Conservation (phyloP, 495 filamentous ascomycete genomes). For the Hyaloscypha hepaticicola region DNA sequence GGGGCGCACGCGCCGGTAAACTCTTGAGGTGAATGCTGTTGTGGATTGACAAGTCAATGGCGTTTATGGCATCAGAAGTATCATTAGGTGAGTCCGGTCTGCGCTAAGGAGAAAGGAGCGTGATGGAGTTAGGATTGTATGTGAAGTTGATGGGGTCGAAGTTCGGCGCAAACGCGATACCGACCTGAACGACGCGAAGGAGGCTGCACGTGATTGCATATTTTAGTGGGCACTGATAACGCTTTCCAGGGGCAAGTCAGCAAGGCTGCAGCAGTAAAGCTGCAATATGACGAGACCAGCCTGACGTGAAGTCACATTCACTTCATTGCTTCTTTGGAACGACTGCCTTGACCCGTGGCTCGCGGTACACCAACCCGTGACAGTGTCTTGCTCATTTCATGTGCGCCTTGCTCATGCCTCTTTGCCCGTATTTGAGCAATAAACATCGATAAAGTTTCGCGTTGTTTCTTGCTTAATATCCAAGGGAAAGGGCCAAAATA, state of each 20-base stretch:
- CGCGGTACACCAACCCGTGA: not conserved
- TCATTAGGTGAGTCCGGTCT: not conserved
- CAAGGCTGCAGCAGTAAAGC: not conserved
- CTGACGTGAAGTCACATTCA: not conserved
- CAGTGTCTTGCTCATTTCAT: not conserved
- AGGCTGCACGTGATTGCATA: not conserved
- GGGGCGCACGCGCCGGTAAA: conserved; percentile 22
- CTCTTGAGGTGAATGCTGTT: not conserved
- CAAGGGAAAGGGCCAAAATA: conserved; percentile 6
- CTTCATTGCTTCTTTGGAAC: not conserved
- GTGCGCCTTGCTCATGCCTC: not conserved
- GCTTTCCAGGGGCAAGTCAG: not conserved
- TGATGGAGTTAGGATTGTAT: not conserved
- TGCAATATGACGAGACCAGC: not conserved
- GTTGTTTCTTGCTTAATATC: conserved; percentile 2
- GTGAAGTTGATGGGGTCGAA: not conserved
- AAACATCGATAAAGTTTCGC: not conserved
- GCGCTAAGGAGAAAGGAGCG: not conserved
- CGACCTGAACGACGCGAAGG: not conserved
- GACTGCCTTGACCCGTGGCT: not conserved
- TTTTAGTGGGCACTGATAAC: not conserved
- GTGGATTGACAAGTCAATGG: not conserved
- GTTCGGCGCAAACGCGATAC: not conserved
- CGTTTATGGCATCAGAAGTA: not conserved
- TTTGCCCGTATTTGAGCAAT: not conserved